phyloP scores from a whole-genome alignment of 2,329 filamentous ascomycete species.

The Penicillium hesseltinei region DNA sequence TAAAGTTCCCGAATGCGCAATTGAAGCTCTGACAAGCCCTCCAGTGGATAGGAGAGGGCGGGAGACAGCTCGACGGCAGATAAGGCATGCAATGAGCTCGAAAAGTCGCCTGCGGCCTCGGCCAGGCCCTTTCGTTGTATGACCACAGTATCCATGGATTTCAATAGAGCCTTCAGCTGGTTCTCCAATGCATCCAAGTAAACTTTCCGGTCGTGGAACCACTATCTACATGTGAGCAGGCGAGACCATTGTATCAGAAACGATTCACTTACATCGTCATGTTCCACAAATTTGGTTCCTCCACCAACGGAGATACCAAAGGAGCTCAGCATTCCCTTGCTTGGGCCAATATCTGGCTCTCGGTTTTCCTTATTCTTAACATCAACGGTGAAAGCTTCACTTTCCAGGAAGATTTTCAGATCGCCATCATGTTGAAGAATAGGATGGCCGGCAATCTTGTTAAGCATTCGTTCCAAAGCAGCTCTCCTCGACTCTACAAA shows the following conservation, averaged over 20 bases:
- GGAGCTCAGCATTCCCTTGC: conserved; percentile 87
- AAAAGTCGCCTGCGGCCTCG: conserved; percentile 91
- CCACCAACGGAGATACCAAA: conserved; percentile 76
- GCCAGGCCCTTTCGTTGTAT: conserved; percentile 88
- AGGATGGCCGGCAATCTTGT: conserved; percentile 87
- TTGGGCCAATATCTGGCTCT: conserved; percentile 81
- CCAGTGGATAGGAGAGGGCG: conserved; percentile 80
- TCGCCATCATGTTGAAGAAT: conserved; percentile 90
- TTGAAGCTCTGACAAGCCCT: conserved; percentile 89
- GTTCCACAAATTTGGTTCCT: conserved; percentile 87
- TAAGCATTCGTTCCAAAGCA: conserved; percentile 94
- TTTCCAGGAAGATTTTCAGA: conserved; percentile 94
- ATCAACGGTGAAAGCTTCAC: conserved; percentile 91
- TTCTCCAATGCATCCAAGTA: conserved; percentile 93
- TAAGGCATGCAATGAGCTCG: conserved; percentile 84
- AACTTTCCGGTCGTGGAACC: conserved; percentile 95
- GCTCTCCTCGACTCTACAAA: conserved; percentile 92
- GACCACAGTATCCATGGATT: conserved; percentile 91
- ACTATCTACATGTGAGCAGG: conserved; percentile 52
- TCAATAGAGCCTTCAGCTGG: conserved; percentile 84
- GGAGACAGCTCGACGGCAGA: conserved; percentile 91
- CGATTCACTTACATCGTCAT: conserved; percentile 73
- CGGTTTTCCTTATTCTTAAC: conserved; percentile 96
- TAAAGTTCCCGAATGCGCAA: conserved; percentile 93
- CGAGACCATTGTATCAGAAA: not conserved